Conservation (phyloP, 2,329 filamentous ascomycete species). For the Myriosclerotinia duriaeana region DNA sequence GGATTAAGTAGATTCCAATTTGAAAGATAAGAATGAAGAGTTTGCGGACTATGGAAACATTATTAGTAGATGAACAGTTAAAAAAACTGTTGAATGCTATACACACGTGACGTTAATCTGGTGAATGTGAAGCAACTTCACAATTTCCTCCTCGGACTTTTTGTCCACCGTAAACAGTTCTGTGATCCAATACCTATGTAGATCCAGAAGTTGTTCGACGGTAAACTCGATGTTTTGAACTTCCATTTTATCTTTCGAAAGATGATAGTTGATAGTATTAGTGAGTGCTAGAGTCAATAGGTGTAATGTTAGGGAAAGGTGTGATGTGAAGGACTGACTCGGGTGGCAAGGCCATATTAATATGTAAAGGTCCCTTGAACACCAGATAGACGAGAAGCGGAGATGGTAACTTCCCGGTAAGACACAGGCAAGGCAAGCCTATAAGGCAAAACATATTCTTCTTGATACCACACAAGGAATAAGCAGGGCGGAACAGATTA, state of each 20-base stretch:
- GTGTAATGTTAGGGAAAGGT: neutral
- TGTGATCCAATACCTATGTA: slow-evolving; percentile 25
- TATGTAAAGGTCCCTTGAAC: slow-evolving; percentile 14
- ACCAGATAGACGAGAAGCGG: slow-evolving; percentile 11
- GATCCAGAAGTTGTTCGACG: slow-evolving; percentile 19
- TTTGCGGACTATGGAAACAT: neutral
- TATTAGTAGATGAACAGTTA: slow-evolving; percentile 5
- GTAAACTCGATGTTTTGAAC: slow-evolving; percentile 22
- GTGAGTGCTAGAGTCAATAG: slow-evolving; percentile 10
- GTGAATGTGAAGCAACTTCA: slow-evolving; percentile 21
- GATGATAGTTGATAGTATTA: neutral
- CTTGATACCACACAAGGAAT: slow-evolving; percentile 14
- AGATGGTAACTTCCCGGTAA: slow-evolving; percentile 20
- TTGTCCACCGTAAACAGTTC: slow-evolving; percentile 19
- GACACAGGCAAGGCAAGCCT: slow-evolving; percentile 21
- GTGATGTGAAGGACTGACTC: slow-evolving; percentile 4
- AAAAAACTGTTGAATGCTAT: neutral
- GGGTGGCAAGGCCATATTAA: slow-evolving; percentile 18
- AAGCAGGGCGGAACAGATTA: slow-evolving; percentile 11
- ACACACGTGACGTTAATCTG: slow-evolving; percentile 20
- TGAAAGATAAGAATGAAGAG: slow-evolving; percentile 17
- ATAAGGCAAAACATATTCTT: slow-evolving; percentile 22
- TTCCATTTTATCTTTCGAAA: slow-evolving; percentile 18
- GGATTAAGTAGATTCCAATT: slow-evolving; percentile 21
- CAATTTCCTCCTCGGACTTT: slow-evolving; percentile 25